These are phyloP conservation scores for Colletotrichum orbiculare DNA, from an alignment of 2,329 filamentous ascomycete genomes.

Conservation along the genomic window DNA sequence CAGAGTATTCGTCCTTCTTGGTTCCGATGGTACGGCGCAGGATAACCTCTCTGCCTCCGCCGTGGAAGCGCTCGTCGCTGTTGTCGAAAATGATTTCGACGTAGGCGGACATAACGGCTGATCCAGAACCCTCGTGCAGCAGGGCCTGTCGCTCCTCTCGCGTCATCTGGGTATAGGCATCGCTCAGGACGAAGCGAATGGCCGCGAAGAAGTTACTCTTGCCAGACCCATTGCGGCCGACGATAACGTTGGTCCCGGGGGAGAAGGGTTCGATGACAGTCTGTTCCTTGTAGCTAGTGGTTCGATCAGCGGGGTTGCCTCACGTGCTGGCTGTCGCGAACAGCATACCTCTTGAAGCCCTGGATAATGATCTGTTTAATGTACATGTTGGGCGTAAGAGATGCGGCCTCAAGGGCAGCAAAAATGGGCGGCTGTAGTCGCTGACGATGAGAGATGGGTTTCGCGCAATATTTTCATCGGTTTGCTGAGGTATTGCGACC, in stretches of 20 bases:
- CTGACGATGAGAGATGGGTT: conserved; percentile 10
- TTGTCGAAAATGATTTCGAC: conserved; percentile 99
- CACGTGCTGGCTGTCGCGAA: conserved; percentile 20
- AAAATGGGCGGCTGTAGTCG: conserved; percentile 26
- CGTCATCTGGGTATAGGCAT: conserved; percentile 96
- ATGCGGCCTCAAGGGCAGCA: conserved; percentile 35
- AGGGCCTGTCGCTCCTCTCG: conserved; percentile 95
- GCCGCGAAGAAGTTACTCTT: conserved; percentile 99
- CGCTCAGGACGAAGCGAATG: conserved; percentile 97
- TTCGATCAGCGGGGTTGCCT: conserved; percentile 40
- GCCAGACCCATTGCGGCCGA: conserved; percentile 98
- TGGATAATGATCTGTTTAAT: conserved; percentile 99
- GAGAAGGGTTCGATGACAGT: conserved; percentile 99
- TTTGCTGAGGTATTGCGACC: conserved; percentile 16
- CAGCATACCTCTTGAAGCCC: conserved; percentile 92
- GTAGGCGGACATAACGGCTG: conserved; percentile 98
- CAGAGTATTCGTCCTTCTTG: conserved; percentile 98
- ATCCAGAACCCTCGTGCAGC: conserved; percentile 97
- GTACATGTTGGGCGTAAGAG: conserved; percentile 73
- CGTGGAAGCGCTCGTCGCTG: conserved; percentile 93
- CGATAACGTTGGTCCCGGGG: conserved; percentile 96
- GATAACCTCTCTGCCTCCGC: conserved; percentile 89
- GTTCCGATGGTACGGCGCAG: conserved; percentile 93
- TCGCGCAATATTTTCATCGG: conserved; percentile 35
- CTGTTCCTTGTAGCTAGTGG: conserved; percentile 94